These are phyloP conservation scores for Tremellales sp. DNA, from an alignment of 1,284 basidiomycete species.

Conservation along the genomic window DNA sequence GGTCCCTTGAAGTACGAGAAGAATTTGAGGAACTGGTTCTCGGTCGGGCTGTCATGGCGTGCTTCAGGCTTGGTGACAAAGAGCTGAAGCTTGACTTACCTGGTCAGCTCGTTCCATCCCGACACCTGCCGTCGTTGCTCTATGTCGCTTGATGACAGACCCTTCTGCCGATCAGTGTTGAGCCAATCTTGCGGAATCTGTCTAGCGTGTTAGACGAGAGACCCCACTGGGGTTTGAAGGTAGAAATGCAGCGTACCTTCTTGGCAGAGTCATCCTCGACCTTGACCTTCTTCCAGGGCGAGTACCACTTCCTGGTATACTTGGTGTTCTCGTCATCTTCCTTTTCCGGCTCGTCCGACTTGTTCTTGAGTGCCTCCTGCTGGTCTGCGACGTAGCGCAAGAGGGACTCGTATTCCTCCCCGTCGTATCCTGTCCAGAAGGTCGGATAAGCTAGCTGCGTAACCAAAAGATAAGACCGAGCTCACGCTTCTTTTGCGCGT, in stretches of 20 bases:
- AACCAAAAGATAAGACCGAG: no score
- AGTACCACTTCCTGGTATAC: conserved; percentile 42
- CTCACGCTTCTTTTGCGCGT: conserved; percentile 32
- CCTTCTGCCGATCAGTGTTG: conserved; percentile 52
- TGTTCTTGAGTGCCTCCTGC: conserved; percentile 25
- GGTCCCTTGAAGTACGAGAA: conserved; percentile 53
- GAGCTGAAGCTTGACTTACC: conserved; percentile 31
- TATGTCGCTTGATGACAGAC: conserved; percentile 50
- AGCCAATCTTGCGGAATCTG: conserved; percentile 51
- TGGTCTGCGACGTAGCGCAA: conserved; percentile 40
- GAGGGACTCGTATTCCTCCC: conserved; percentile 46
- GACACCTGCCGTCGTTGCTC: conserved; percentile 36
- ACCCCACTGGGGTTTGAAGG: conserved; percentile 5
- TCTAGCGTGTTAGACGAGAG: neutral
- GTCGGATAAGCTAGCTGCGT: neutral
- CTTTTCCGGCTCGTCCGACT: conserved; percentile 22
- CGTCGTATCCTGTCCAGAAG: conserved; percentile 27
- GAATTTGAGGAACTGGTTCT: conserved; percentile 55
- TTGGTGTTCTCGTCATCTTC: conserved; percentile 35
- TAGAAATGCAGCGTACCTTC: conserved; percentile 27
- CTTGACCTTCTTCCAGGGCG: conserved; percentile 50
- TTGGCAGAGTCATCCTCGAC: conserved; percentile 30
- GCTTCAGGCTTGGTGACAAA: conserved; percentile 7
- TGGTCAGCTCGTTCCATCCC: conserved; percentile 56
- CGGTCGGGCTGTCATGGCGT: conserved; percentile 39